Evolutionary conservation across 805 yeast species (phyloP).

Genomic region (Saturnispora galanensis): DNA sequence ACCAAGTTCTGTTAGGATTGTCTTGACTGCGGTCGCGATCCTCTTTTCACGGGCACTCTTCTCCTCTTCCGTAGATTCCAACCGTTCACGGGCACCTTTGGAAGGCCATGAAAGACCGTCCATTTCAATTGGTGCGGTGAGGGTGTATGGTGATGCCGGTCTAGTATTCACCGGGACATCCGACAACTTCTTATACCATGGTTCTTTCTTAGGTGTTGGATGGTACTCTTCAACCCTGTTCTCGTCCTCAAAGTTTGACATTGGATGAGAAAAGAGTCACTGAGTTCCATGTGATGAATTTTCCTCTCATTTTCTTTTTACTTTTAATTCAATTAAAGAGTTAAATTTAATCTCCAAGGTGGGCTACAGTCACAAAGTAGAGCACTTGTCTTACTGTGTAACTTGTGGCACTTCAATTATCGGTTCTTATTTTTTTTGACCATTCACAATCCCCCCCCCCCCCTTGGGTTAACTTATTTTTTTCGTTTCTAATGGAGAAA

Average conservation of each 20-base stretch:
- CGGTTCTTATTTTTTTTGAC: too few relatives aligned
- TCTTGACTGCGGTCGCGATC: conserved; percentile 76
- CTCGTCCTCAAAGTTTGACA: background rate
- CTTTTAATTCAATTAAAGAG: too few relatives aligned
- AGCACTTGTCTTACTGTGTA: too few relatives aligned
- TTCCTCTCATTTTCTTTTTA: too few relatives aligned
- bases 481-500: background rate
- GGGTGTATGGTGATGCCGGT: conserved; percentile 74
- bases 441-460: background rate
- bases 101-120: conserved; percentile 96
- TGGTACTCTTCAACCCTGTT: conserved; percentile 10
- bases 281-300: too few relatives aligned
- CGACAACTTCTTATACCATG: conserved; percentile 25
- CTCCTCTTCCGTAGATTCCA: conserved; percentile 61
- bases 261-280: too few relatives aligned
- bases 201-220: conserved; percentile 27
- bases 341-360: too few relatives aligned
- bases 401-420: too few relatives aligned
- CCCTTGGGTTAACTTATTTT: background rate
- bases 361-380: too few relatives aligned
- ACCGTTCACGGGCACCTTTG: conserved; percentile 67
- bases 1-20: conserved; percentile 74
- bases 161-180: conserved; percentile 61
- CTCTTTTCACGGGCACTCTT: conserved; percentile 56
- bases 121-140: conserved; percentile 76